phyloP scores from a whole-genome alignment of 1,139 yeast genomes.

The Diutina catenulata region DNA sequence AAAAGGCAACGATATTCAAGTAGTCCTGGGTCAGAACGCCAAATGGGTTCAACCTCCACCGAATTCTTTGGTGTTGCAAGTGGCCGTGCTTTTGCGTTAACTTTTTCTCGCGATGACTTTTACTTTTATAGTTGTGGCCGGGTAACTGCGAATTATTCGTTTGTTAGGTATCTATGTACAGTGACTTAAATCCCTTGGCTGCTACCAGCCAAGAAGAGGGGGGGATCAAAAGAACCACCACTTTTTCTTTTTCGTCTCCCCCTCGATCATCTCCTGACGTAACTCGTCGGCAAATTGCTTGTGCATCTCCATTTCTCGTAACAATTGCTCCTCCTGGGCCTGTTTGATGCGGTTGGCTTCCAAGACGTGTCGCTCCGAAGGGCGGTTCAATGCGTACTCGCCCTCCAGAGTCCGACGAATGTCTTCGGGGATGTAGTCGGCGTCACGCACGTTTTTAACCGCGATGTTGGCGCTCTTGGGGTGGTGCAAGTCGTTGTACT shows the following conservation, averaged over 20 bases:
- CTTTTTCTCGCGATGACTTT: not conserved
- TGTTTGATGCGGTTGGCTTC: constrained; percentile 68
- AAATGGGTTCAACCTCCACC: constrained; percentile 67
- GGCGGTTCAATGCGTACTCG: constrained; percentile 50
- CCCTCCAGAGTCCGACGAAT: constrained; percentile 31
- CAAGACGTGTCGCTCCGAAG: constrained; percentile 58
- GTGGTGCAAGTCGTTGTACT: constrained; percentile 49
- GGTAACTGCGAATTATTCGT: constrained; percentile 9
- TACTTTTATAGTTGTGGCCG: constrained; percentile 7
- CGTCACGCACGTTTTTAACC: constrained; percentile 30
- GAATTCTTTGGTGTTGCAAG: constrained; percentile 54
- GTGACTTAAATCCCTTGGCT: not conserved
- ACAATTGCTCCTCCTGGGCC: constrained; percentile 53
- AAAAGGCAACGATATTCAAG: constrained; percentile 41
- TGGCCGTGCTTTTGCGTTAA: constrained; percentile 67
- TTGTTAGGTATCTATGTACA: not conserved
- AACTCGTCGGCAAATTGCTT: constrained; percentile 18
- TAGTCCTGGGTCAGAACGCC: constrained; percentile 75
- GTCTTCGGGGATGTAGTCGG: constrained; percentile 29
- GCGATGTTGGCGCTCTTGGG: constrained; percentile 25
- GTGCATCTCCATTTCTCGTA: constrained; percentile 41
- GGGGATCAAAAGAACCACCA: constrained; percentile 14
- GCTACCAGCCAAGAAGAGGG: not conserved
- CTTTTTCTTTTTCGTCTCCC: constrained; percentile 9
- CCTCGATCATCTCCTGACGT: constrained; percentile 16